These are phyloP conservation scores for Chlamydomonas sp. DNA, from an alignment of 139 green algal species.

Conservation along the genomic window DNA sequence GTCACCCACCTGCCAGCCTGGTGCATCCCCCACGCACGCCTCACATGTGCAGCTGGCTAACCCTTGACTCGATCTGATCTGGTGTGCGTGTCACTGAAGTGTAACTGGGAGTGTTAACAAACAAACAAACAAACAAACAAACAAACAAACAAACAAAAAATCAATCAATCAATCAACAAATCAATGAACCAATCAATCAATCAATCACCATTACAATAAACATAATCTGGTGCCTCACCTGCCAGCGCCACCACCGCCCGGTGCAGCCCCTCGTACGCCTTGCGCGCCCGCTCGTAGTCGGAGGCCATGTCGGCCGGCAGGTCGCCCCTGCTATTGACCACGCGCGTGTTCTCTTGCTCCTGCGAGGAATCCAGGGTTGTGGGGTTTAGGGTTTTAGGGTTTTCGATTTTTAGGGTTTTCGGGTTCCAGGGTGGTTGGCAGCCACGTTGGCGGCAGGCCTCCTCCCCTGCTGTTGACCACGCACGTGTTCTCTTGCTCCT, in stretches of 20 bases:
- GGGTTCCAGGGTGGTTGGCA: constrained; percentile 55
- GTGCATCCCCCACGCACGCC: too few relatives aligned
- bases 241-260: neutral
- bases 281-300: constrained; percentile 62
- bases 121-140: too few relatives aligned
- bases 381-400: too few relatives aligned
- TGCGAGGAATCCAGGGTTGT: too few relatives aligned
- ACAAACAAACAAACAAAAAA: too few relatives aligned
- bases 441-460: constrained; percentile 64
- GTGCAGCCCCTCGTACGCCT: constrained; percentile 36
- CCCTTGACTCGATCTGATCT: too few relatives aligned
- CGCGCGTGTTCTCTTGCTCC: constrained; percentile 46
- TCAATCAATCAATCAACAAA: neutral
- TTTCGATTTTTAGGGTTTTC: constrained; percentile 55
- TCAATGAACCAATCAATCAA: neutral
- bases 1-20: too few relatives aligned
- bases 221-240: neutral
- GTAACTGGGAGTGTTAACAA: too few relatives aligned
- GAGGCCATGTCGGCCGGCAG: constrained; percentile 62
- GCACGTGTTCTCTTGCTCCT: constrained; percentile 45
- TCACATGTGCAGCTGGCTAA: too few relatives aligned
- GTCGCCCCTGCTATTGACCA: constrained; percentile 58
- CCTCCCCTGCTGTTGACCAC: constrained; percentile 58
- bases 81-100: too few relatives aligned
- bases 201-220: too few relatives aligned